Base-by-base conservation (phyloP, 1,139 yeast genomes). In the Suhomyces choctaworum region DNA sequence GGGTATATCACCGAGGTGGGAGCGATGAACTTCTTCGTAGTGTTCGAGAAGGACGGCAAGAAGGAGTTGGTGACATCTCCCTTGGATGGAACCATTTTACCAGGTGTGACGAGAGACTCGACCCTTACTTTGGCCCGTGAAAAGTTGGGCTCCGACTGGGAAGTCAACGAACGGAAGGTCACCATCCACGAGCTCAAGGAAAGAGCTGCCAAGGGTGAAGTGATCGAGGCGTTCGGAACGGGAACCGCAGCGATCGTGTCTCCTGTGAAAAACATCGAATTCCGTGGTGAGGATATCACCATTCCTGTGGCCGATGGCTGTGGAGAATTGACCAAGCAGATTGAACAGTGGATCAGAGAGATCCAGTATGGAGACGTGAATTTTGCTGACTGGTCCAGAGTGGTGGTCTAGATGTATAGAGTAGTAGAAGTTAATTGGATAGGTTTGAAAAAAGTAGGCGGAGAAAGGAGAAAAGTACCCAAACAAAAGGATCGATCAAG, bases 51-150 rank as follows among this genome's bases (percentile, higher is more conserved):
- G 15, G 76, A 82, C 26, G 96, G 96, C 37, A 85, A 82, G 67
- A 84, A 85, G 58, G 98, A 92, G 69, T 76, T 92, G 50, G 96
- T 82, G 29, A 92, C 98, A 42, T 95, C 97, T 42, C 98, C 98
- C 42, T 72, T 90, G 52, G 97, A 92, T 57, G 98, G 98, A 44
- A 90, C 96, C 46, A 92, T 92, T 54, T 76, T 92, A 53, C 96
- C 89, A 62, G 98, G 98, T 66, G 95, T 92, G 47, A 89, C 97
- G 31, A 82, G 98, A 68, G 96, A 88, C 61, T 88, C 97, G 13
- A 74, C 90, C 43, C 69, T 92, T 54, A 69, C 73, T 27, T 73
- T 92, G 44, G 85, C 94, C 36, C 80, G 84, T 59, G 84, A 78
- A 50, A 82, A 78, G 54, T 75, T 92, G 51, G 76, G 80, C 50